Base-by-base conservation (phyloP, 495 filamentous ascomycete species). In the Lasiosphaeria ovina region DNA sequence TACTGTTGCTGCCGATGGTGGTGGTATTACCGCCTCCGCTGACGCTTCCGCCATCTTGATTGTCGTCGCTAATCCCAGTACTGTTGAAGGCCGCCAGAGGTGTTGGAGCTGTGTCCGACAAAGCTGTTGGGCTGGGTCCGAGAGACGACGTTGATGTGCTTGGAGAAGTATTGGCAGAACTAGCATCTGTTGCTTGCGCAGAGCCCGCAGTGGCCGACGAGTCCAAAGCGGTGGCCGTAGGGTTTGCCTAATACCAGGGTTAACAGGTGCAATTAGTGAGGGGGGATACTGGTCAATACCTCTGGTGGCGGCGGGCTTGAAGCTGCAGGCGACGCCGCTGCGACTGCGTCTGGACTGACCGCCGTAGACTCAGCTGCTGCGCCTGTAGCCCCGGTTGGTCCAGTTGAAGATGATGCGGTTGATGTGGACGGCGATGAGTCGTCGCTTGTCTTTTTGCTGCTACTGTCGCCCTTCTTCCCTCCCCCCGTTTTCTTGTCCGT, bases 1-100 rank as follows among this genome's bases (percentile, higher is more conserved):
- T 60, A 50, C 62, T 58, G 16, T 60, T 57, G 17, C 58, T 55
- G 40, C 49, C 60, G 11, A 53, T 55, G 55, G 58, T 61, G n/a
- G 62, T 48, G 24, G 56, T 62, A 38, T 58, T 51, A 44, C 62
- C 53, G 6, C 62, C 55, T 31, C 58, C 59, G 24, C 16, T 62
- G n/a, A n/a, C 54, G 35, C 47, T 54, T n/a, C 48, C 63, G 32
- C 57, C 54, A 4, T 61, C 63, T 10, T 51, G 17, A 24, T 31
- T 51, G 10, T 24, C 49, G 7, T 32, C 32, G 49, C 49, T 35
- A 17, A 10, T 51, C 7, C 4, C 32, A 5, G 17, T 51, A 14
- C 32, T 24, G 49, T 32, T 51, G 4, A 35, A 58, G 55, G 44
- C 51, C 53, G 47, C 60, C 60, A 52, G 36, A n/a, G 55, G 38